Conservation (phyloP, 495 filamentous ascomycete genomes). For the Penicillium malachiteum region DNA sequence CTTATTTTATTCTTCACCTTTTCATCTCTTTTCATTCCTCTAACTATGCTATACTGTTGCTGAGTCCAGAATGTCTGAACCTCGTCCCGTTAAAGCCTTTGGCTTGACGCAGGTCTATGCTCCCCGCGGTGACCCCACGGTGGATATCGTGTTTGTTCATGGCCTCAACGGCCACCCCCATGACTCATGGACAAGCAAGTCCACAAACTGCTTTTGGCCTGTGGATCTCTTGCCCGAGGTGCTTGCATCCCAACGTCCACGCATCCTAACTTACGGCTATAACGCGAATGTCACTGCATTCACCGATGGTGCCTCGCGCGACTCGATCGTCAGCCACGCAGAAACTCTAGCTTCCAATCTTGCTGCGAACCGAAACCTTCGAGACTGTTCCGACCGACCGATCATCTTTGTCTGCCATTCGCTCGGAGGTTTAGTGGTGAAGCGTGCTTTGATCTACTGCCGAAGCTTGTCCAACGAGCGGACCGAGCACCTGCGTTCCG, state of each 20-base stretch:
- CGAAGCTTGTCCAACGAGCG: constrained; percentile 62
- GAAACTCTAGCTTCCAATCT: constrained; percentile 69
- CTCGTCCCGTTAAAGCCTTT: constrained; percentile 55
- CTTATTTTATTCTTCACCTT: too few relatives aligned
- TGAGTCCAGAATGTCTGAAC: constrained; percentile 22
- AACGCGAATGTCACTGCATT: constrained; percentile 74
- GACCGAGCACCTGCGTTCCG: constrained; percentile 70
- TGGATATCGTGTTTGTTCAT: constrained; percentile 73
- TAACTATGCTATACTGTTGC: constrained; percentile 7
- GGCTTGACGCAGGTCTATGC: constrained; percentile 68
- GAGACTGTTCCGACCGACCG: constrained; percentile 57
- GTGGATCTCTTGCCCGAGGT: constrained; percentile 67
- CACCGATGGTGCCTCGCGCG: constrained; percentile 60
- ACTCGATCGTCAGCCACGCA: constrained; percentile 80
- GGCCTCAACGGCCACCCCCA: constrained; percentile 78
- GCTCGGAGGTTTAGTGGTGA: constrained; percentile 78
- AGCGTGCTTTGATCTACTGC: constrained; percentile 67
- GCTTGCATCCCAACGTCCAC: constrained; percentile 58
- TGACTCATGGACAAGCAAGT: constrained; percentile 69
- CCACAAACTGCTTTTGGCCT: constrained; percentile 72
- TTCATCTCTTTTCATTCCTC: not conserved
- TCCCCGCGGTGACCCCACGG: constrained; percentile 43
- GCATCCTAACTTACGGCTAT: constrained; percentile 82
- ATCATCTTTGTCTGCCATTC: constrained; percentile 88
- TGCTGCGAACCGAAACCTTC: constrained; percentile 57